Conservation (phyloP, 768 basidiomycete genomes). For the Podaxis carcinomalis region DNA sequence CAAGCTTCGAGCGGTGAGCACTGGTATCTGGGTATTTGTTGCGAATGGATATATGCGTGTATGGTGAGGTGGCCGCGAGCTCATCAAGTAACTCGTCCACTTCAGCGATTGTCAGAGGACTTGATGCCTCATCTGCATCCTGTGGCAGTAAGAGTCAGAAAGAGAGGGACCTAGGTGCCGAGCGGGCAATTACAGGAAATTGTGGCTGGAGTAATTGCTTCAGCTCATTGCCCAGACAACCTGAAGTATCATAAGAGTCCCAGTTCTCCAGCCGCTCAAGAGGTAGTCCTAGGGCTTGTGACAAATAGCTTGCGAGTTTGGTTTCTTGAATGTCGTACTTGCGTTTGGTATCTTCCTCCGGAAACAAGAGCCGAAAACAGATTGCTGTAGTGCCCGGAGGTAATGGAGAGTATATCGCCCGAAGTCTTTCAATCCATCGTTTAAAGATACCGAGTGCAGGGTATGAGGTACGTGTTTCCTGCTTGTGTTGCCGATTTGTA, state of each 20-base stretch:
- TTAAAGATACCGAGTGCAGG: constrained; percentile 38
- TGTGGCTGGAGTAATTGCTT: constrained; percentile 36
- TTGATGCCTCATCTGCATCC: constrained; percentile 29
- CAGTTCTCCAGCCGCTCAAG: constrained; percentile 29
- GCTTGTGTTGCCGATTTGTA: constrained; percentile 11
- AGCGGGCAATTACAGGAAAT: constrained; percentile 28
- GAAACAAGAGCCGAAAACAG: constrained; percentile 78
- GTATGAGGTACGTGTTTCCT: constrained; percentile 18
- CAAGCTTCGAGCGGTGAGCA: constrained; percentile 23
- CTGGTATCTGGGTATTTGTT: constrained; percentile 18
- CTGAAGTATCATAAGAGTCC: constrained; percentile 40
- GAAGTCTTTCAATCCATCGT: constrained; percentile 42
- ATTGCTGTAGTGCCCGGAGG: constrained; percentile 50
- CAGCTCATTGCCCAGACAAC: constrained; percentile 73
- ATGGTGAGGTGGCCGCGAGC: constrained; percentile 64
- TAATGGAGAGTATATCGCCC: constrained; percentile 39
- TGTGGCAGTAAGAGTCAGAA: constrained; percentile 8
- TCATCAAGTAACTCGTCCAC: constrained; percentile 70
- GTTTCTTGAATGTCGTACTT: constrained; percentile 74
- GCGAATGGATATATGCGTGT: constrained; percentile 48
- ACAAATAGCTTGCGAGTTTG: constrained; percentile 48
- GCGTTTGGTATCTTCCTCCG: constrained; percentile 69
- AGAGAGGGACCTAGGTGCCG: neutral
- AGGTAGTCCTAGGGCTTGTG: constrained; percentile 40
- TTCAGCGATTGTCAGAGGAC: constrained; percentile 36